Conservation (phyloP, 192 early-diverging fungal genomes). For the Radiomyces spectabilis region DNA sequence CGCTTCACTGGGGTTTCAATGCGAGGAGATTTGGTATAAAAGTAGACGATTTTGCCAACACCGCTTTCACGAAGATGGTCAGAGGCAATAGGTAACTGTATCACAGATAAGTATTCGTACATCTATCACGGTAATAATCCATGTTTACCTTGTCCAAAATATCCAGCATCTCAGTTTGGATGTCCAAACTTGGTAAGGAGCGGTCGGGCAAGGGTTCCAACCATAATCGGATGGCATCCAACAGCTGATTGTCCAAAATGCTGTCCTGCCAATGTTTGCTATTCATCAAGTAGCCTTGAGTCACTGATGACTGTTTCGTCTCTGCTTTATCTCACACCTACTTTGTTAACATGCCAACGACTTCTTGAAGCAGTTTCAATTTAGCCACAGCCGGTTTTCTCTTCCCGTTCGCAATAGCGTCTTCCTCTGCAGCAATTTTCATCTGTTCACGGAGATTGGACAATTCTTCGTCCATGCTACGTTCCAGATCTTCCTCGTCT, state of each 20-base stretch:
- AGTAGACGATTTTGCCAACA: slow-evolving; percentile 79
- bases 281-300: not conserved
- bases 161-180: slow-evolving; percentile 74
- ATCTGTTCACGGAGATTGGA: slow-evolving; percentile 25
- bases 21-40: slow-evolving; percentile 83
- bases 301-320: not conserved
- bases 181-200: slow-evolving; percentile 82
- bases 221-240: slow-evolving; percentile 82
- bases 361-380: slow-evolving; percentile 53
- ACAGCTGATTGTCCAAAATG: slow-evolving; percentile 77
- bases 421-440: slow-evolving; percentile 52
- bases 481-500: slow-evolving; percentile 28
- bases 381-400: slow-evolving; percentile 61
- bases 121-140: not conserved
- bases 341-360: slow-evolving; percentile 50
- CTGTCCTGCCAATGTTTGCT: slow-evolving; percentile 60
- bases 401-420: slow-evolving; percentile 52
- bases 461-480: slow-evolving; percentile 25
- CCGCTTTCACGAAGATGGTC: slow-evolving; percentile 75
- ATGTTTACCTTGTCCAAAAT: slow-evolving; percentile 53
- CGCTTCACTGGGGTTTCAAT: slow-evolving; percentile 62
- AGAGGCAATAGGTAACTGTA: slow-evolving; percentile 55
- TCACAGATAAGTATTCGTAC: not conserved
- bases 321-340: slow-evolving; percentile 8
- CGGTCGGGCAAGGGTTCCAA: slow-evolving; percentile 86